Evolutionary conservation across 805 yeast genomes (phyloP).

Genomic region (Yamadazyma kitorensis): DNA sequence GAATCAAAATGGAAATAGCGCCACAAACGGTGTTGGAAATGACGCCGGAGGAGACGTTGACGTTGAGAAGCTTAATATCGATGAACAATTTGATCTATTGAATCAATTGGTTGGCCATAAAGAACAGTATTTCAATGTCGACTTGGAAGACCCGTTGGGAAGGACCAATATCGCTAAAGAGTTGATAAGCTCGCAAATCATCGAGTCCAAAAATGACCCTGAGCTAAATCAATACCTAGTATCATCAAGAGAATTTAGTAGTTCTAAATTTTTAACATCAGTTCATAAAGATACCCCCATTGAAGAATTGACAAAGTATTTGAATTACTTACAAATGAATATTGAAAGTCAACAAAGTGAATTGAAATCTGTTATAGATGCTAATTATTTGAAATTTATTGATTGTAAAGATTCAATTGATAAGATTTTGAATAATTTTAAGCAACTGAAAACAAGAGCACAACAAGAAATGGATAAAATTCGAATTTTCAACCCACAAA

Average conservation of each 20-base stretch:
- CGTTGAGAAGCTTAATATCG: slow-evolving; percentile 20
- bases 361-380: slow-evolving; percentile 34
- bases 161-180: slow-evolving; percentile 27
- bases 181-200: slow-evolving; percentile 21
- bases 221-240: slow-evolving; percentile 29
- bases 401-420: slow-evolving; percentile 40
- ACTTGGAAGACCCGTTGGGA: slow-evolving; percentile 32
- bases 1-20: slow-evolving; percentile 11
- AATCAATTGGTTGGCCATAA: slow-evolving; percentile 20
- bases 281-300: slow-evolving; percentile 38
- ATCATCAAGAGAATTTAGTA: slow-evolving; percentile 33
- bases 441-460: slow-evolving; percentile 30
- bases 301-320: slow-evolving; percentile 27
- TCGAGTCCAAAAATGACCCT: slow-evolving; percentile 29
- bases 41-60: no score
- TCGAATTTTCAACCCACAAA: slow-evolving; percentile 36
- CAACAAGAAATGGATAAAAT: slow-evolving; percentile 34
- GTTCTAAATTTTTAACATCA: slow-evolving; percentile 33
- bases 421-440: slow-evolving; percentile 32
- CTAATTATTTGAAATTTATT: slow-evolving; percentile 33
- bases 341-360: slow-evolving; percentile 35
- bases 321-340: slow-evolving; percentile 29
- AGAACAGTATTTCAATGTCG: slow-evolving; percentile 16
- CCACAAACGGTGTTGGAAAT: no score
- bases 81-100: slow-evolving; percentile 31